Percentiles rank a stretch among this genome's conserved stretches.
Evolutionary conservation across 2,329 filamentous ascomycete genomes (phyloP).

Genomic region (Colletotrichum aenigma): DNA sequence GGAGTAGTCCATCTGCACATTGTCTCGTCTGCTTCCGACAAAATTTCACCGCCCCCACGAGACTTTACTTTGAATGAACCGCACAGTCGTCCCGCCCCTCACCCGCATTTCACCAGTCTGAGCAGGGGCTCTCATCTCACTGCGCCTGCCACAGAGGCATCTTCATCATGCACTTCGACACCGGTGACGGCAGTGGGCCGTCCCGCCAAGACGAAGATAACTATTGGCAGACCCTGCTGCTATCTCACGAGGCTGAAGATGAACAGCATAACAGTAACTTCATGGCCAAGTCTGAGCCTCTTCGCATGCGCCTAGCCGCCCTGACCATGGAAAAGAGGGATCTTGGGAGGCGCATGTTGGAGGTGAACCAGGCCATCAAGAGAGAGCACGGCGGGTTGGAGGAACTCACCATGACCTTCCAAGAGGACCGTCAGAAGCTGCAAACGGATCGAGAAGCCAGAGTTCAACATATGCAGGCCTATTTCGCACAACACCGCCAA

Average conservation of each 20-base stretch:
- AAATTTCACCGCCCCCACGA: neutral
- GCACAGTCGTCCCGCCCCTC: neutral
- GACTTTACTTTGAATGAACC: neutral
- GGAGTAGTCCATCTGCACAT: neutral
- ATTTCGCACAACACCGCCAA: neutral
- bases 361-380: neutral
- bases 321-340: conserved; percentile 4
- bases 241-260: neutral
- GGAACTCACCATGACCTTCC: neutral
- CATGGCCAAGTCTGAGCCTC: neutral
- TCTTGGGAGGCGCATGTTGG: conserved; percentile 1
- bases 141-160: neutral
- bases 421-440: neutral
- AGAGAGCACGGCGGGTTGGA: conserved; percentile 3
- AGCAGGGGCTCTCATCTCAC: neutral
- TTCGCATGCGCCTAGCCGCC: neutral
- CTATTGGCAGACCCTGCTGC: conserved; percentile 1
- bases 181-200: neutral
- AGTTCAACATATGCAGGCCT: neutral
- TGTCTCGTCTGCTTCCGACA: neutral
- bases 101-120: neutral
- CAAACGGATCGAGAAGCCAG: neutral
- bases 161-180: conserved; percentile 5
- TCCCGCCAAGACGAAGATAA: conserved; percentile 9
- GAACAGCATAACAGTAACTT: neutral